Base-by-base conservation (phyloP, 805 yeast genomes). In the Cyberlindnera euphorbiae region DNA sequence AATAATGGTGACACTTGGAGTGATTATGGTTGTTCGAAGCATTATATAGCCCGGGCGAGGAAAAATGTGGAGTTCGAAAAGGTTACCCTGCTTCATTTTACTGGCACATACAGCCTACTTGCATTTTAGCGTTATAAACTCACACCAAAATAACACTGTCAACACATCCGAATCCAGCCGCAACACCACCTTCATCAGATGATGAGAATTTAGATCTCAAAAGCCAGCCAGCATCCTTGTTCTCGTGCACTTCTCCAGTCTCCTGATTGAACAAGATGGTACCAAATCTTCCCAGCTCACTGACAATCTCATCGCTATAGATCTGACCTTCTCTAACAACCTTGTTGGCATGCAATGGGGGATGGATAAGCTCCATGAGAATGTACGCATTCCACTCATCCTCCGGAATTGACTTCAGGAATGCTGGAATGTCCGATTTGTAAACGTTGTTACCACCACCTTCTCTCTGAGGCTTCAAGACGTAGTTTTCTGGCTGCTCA, bases 361-460 rank as follows among this genome's bases (percentile, higher is more conserved):
- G 94, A 42, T 78, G 73, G 40, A 93, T 93, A 38, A 93, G 65
- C 56, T 89, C 96, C 99, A 93, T 93, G 41, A 93, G 71, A 38
- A 93, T 84, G 57, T 88, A 93, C 0, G 87, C 95, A 17, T 76
- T 79, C 97, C 97, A 90, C 26, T 82, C 83, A 14, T 68, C 62
- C 51, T 82, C 77, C 9, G 79, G 77, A 9, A 85, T 52, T 0
- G 64, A 47, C 10, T 68, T 54, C 50, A 93, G 62, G 53, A 86
- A 90, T 0, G 44, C 65, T 1, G 96, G 96, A 39, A 93, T 93
- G 50, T 86, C 83, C 25, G 77, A 76, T 52, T 85, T 84, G 62
- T 93, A 93, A 36, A 93, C 75, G 57, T 93, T 93, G 59, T 93
- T 88, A 14, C 98, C 98, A 30, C 99, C 99, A 26, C 99, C 99